Base-by-base conservation (phyloP, 2,329 filamentous ascomycete genomes). In the Calonectria pseudoturangicola region DNA sequence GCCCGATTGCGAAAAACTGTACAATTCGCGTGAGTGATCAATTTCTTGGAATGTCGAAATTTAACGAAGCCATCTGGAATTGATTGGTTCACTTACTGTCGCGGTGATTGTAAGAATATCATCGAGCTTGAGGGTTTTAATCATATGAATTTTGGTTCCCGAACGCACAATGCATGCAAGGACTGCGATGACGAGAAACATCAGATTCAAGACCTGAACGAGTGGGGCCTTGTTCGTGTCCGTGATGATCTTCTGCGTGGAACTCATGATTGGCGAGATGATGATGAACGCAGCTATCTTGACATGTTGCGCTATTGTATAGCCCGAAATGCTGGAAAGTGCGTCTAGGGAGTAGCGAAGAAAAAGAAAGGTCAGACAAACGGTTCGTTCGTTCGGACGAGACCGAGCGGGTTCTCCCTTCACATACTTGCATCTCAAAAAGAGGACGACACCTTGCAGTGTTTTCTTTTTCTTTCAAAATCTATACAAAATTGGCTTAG, bases 171-270 rank as follows among this genome's bases (percentile, higher is more conserved):
- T 25, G 10, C 79, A 81, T 0, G 80, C 64, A 0, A 82, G 75
- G 7, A 82, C 71, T 3, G 75, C 74, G 21, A 81, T 75, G 45
- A 81, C 79, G 4, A 81, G 67, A 25, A 82, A 81, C 78, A 82
- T 80, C 36, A 81, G 73, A 3, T 77, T 73, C 66, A 82, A 68
- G 45, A 82, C 79, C 62, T 81, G 75, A 16, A 82, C 75, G 10
- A 82, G 77, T 8, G 80, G 80, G 16, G 79, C 77, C 74, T 82
- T 82, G 78, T 82, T 79, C 25, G 51, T 72, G 68, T 78, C 80
- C 0, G 77, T 82, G 33, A 82, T 79, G 50, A 80, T 50, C 39
- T 73, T 69, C 10, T 80, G 79, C 82, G 18, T 48, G 16, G 75
- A 72, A 64, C 39, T 74, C 79, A 80, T 80, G 4, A 8, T 70